A percentile compares a stretch with the other conserved stretches of the same genome.
These are phyloP conservation scores for Aspergillus flavus DNA, from an alignment of 2,329 filamentous ascomycete genomes.

Conservation along the genomic window DNA sequence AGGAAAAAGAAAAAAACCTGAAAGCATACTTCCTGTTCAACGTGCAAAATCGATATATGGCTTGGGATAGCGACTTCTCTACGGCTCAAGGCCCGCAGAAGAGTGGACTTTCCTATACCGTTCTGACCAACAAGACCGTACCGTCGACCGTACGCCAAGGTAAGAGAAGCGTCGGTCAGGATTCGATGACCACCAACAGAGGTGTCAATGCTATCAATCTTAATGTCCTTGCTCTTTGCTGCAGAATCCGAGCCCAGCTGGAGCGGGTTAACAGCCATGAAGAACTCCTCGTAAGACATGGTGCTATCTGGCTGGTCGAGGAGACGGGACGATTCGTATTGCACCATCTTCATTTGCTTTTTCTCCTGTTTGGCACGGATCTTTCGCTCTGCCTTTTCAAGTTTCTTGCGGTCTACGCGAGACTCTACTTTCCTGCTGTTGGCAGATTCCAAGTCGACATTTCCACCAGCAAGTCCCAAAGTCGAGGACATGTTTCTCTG, in stretches of 20 bases:
- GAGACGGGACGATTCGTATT: conserved; percentile 92
- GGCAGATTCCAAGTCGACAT: conserved; percentile 90
- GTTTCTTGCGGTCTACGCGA: conserved; percentile 96
- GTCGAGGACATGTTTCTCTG: conserved; percentile 97
- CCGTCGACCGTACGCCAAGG: conserved; percentile 85
- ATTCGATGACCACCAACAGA: conserved; percentile 88
- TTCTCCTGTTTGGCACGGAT: conserved; percentile 98
- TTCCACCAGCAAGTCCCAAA: conserved; percentile 78
- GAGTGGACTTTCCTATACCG: conserved; percentile 97
- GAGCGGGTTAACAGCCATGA: conserved; percentile 98
- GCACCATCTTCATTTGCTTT: conserved; percentile 96
- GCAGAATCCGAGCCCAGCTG: conserved; percentile 73
- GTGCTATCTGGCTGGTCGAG: conserved; percentile 80
- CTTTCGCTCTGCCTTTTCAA: conserved; percentile 97
- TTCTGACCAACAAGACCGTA: conserved; percentile 99
- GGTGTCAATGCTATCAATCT: conserved; percentile 93
- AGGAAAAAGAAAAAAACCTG: conserved; percentile 28
- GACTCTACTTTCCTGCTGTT: conserved; percentile 94
- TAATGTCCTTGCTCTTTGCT: conserved; percentile 97
- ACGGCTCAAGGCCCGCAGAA: conserved; percentile 85
- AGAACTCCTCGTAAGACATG: conserved; percentile 98
- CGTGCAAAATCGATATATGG: conserved; percentile 97
- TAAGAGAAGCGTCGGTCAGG: conserved; percentile 85
- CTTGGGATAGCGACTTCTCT: conserved; percentile 94
- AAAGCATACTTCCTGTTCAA: conserved; percentile 81